Conservation (phyloP, 148 eudicot genomes). For the Arctostaphylos glauca region DNA sequence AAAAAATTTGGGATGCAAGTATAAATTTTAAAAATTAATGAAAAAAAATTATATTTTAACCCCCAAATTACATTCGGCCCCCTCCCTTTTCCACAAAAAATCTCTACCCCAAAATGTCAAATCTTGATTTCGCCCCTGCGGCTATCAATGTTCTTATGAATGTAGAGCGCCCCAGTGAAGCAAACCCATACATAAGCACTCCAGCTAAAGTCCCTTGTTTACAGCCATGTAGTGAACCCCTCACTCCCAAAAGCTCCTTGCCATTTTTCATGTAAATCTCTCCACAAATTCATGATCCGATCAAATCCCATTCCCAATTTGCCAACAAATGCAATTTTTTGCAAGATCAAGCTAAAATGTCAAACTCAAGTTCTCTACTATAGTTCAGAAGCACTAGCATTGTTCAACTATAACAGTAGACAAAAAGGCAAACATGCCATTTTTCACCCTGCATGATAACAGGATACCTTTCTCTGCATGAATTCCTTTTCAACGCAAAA, state of each 20-base stretch:
- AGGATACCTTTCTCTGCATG: neutral
- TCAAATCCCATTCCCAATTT: neutral
- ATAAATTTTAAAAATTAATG: too few relatives aligned
- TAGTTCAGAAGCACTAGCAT: neutral
- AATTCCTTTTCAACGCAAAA: neutral
- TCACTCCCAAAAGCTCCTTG: too few relatives aligned
- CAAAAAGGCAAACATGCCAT: neutral
- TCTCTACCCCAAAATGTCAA: too few relatives aligned
- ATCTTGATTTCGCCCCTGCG: too few relatives aligned
- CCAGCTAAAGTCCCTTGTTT: neutral
- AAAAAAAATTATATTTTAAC: too few relatives aligned
- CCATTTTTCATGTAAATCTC: neutral
- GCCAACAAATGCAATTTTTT: neutral
- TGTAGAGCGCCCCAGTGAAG: neutral
- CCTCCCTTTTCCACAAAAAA: too few relatives aligned
- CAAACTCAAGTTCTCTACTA: neutral
- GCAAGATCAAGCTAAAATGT: neutral
- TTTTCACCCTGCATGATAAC: neutral
- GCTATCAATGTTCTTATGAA: neutral
- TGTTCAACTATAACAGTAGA: neutral
- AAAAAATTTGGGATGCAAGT: too few relatives aligned
- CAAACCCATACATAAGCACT: neutral
- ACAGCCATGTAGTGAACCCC: too few relatives aligned
- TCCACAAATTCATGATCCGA: neutral
- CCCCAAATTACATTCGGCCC: too few relatives aligned